These are phyloP conservation scores for Trichosporon ovoides DNA, from an alignment of 1,284 basidiomycete genomes.

Conservation along the genomic window DNA sequence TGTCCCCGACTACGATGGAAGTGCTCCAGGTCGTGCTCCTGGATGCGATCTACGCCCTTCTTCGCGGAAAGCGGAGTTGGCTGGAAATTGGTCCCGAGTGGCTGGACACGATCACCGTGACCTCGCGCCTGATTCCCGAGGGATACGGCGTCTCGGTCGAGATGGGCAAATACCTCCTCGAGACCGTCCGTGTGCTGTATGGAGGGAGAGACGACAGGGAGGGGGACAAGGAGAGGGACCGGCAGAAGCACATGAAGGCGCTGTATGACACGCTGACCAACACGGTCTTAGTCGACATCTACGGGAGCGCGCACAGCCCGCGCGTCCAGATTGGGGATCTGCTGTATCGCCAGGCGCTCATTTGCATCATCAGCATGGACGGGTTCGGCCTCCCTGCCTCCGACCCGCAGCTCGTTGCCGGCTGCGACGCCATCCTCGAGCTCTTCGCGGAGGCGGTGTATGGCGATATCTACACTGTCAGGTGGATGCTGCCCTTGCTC, in stretches of 20 bases:
- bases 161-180: conserved; percentile 9
- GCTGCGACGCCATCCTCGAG: conserved; percentile 15
- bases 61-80: conserved; percentile 3
- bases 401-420: conserved; percentile 7
- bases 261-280: conserved; percentile 9
- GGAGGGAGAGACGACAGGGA: no score
- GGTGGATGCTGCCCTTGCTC: conserved; percentile 15
- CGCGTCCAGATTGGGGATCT: conserved; percentile 16
- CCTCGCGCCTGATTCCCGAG: conserved; percentile 10
- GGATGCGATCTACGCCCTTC: conserved; percentile 6
- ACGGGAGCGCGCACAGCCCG: conserved; percentile 10
- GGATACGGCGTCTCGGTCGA: conserved; percentile 8
- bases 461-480: conserved; percentile 13
- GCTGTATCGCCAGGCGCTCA: conserved; percentile 10
- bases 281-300: conserved; percentile 10
- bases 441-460: conserved; percentile 13
- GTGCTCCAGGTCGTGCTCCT: conserved; percentile 5
- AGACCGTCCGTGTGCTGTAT: conserved; percentile 7
- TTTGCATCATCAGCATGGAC: conserved; percentile 10
- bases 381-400: conserved; percentile 4
- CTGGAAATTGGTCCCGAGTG: conserved; percentile 7
- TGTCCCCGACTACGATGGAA: neutral
- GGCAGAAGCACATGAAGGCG: neutral
- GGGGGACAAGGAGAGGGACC: no score
- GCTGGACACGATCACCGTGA: conserved; percentile 4